phyloP scores from a whole-genome alignment of 345 rosid genomes.

The Arabis hirsuta region DNA sequence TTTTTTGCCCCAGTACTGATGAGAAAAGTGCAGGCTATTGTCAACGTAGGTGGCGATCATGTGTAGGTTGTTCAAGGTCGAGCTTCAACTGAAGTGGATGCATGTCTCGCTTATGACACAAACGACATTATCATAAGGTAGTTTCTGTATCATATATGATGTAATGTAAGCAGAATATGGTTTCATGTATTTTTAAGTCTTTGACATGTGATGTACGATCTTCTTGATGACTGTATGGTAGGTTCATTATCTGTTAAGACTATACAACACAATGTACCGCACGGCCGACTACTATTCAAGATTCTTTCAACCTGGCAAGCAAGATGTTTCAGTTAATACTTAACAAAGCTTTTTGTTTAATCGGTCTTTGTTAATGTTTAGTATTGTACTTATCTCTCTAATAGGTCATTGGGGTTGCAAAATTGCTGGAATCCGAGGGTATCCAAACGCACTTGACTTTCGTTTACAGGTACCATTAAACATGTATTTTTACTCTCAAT shows the following conservation, averaged over 20 bases:
- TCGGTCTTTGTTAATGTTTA: background rate
- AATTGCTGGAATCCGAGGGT: conserved; percentile 91
- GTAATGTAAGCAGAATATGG: background rate
- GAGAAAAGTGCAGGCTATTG: conserved; percentile 66
- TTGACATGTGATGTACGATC: conserved; percentile 20
- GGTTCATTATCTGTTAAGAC: conserved; percentile 83
- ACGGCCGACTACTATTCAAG: conserved; percentile 78
- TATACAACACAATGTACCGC: conserved; percentile 67
- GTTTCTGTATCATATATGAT: conserved; percentile 19
- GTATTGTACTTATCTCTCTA: conserved; percentile 12
- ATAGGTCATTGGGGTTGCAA: conserved; percentile 94
- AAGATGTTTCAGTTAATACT: conserved; percentile 35
- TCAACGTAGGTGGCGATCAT: conserved; percentile 89
- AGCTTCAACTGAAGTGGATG: conserved; percentile 98
- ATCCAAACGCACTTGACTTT: conserved; percentile 94
- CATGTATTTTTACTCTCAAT: background rate
- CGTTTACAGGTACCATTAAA: conserved; percentile 69
- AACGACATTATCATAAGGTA: conserved; percentile 92
- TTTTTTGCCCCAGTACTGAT: background rate
- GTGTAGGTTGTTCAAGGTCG: conserved; percentile 89
- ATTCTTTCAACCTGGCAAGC: conserved; percentile 99
- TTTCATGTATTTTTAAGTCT: background rate
- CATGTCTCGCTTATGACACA: conserved; percentile 87
- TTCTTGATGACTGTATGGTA: conserved; percentile 47
- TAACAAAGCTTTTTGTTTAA: conserved; percentile 13